Conservation (phyloP, 2,329 filamentous ascomycete species). For the Trichoderma arundinaceum region DNA sequence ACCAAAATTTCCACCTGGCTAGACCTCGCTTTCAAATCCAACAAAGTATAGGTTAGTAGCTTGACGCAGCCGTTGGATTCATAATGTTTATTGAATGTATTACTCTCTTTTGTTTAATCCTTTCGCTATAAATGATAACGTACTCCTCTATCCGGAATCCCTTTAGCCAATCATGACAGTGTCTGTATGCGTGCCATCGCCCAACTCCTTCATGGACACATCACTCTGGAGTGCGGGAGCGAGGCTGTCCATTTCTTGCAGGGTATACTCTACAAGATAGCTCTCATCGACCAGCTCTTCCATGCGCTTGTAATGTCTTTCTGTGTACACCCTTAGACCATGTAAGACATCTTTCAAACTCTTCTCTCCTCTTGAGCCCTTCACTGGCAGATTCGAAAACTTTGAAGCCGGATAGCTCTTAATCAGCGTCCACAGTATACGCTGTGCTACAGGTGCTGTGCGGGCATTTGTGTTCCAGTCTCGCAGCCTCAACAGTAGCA, state of each 20-base stretch:
- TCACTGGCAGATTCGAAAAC: constrained; percentile 72
- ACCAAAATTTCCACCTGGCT: too few species aligned
- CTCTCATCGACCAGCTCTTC: constrained; percentile 94
- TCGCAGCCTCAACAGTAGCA: constrained; percentile 78
- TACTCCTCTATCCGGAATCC: not conserved
- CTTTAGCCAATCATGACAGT: constrained; percentile 49
- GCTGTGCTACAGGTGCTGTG: constrained; percentile 83
- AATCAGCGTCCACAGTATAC: constrained; percentile 79
- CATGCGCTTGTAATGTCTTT: constrained; percentile 87
- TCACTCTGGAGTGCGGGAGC: constrained; percentile 51
- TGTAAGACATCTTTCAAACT: constrained; percentile 84
- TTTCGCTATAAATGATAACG: too few species aligned
- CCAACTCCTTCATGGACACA: constrained; percentile 44
- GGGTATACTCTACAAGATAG: constrained; percentile 90
- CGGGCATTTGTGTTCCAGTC: constrained; percentile 98
- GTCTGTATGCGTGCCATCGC: constrained; percentile 48
- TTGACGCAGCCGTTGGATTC: too few species aligned
- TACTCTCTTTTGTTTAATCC: too few species aligned
- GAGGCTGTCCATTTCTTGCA: constrained; percentile 87
- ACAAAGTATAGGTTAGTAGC: too few species aligned
- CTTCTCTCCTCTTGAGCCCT: constrained; percentile 62
- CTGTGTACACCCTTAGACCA: constrained; percentile 87
- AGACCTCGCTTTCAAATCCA: too few species aligned
- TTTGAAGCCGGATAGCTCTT: constrained; percentile 79
- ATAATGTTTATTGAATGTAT: too few species aligned